Conservation (phyloP, 2,329 filamentous ascomycete species). For the Diaporthe aspalathi region DNA sequence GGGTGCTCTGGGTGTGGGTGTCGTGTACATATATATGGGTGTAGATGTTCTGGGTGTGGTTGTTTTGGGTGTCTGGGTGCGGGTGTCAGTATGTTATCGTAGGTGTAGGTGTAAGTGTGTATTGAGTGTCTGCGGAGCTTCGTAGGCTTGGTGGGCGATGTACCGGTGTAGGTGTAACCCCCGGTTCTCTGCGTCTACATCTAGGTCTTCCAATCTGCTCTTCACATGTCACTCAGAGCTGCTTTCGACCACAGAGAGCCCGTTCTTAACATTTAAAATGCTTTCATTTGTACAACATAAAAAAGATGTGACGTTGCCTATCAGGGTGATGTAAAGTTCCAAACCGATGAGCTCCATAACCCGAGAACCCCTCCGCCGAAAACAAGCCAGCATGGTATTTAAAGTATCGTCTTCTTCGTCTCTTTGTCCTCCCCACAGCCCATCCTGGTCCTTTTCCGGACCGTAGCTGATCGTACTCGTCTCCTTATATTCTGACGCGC, state of each 20-base stretch:
- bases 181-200: too few species aligned
- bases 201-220: too few species aligned
- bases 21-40: too few species aligned
- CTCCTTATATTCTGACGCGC: conserved; percentile 21
- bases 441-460: conserved; percentile 17
- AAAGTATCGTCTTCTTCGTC: conserved; percentile 45
- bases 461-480: neutral
- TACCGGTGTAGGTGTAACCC: too few species aligned
- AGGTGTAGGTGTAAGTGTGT: too few species aligned
- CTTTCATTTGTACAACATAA: conserved; percentile 52
- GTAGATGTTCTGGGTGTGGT: too few species aligned
- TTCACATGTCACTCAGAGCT: conserved; percentile 3
- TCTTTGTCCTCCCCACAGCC: conserved; percentile 47
- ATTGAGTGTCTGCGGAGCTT: too few species aligned
- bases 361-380: conserved; percentile 31
- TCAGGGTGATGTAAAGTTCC: conserved; percentile 36
- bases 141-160: too few species aligned
- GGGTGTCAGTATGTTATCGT: too few species aligned
- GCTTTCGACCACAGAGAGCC: too few species aligned
- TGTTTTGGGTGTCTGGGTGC: too few species aligned
- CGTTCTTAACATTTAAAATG: conserved; percentile 42
- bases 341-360: conserved; percentile 41
- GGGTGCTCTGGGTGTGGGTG: too few species aligned
- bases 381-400: conserved; percentile 40
- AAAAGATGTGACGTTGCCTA: conserved; percentile 42